Percentiles rank a stretch among this genome's conserved stretches.
These are phyloP conservation scores for Spathaspora passalidarum DNA, from an alignment of 805 yeast species.

Conservation along the genomic window DNA sequence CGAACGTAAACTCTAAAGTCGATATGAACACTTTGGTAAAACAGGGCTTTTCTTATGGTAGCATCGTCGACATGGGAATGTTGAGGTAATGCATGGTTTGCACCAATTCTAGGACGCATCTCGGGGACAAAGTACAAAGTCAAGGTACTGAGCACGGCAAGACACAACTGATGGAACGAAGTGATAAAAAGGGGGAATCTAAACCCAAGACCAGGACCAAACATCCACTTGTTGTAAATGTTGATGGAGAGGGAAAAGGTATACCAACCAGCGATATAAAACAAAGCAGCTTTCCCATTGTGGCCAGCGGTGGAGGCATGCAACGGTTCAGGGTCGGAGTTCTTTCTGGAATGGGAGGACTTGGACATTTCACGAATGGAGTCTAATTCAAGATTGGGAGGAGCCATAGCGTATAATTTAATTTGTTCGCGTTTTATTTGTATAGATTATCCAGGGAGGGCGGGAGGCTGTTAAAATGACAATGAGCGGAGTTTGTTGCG, in stretches of 20 bases:
- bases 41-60: neutral
- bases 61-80: neutral
- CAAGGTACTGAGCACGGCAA: slow-evolving; percentile 51
- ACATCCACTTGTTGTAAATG: slow-evolving; percentile 96
- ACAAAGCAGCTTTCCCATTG: slow-evolving; percentile 16
- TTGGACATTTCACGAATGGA: neutral
- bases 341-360: neutral
- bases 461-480: too few species aligned
- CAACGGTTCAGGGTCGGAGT: neutral
- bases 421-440: neutral
- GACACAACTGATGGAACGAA: slow-evolving; percentile 74
- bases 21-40: slow-evolving; percentile 10
- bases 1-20: slow-evolving; percentile 32
- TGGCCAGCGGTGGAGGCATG: too few species aligned
- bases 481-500: too few species aligned
- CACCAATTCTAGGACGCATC: slow-evolving; percentile 17
- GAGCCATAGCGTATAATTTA: neutral
- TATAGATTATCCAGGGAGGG: too few species aligned
- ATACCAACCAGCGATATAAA: slow-evolving; percentile 62
- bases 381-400: neutral
- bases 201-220: slow-evolving; percentile 75
- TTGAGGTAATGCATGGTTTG: neutral
- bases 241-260: slow-evolving; percentile 65
- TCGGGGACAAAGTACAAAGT: slow-evolving; percentile 46
- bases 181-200: slow-evolving; percentile 85